phyloP scores from a whole-genome alignment of 257 asterid species.

The Przewalskia tangutica region DNA sequence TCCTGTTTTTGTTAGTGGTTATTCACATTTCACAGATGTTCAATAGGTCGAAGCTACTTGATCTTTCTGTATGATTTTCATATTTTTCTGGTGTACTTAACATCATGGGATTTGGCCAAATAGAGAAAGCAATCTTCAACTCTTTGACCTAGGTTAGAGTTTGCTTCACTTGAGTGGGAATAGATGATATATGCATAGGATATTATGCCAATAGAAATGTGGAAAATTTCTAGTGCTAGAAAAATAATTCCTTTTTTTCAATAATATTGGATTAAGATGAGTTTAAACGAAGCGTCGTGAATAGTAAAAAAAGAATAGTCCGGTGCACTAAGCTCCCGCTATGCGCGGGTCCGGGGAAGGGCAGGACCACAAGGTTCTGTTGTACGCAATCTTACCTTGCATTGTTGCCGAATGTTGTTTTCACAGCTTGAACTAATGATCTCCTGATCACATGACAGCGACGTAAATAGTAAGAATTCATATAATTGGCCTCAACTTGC shows the following conservation, averaged over 20 bases:
- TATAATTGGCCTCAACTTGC: not conserved
- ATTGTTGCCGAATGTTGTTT: too few species aligned
- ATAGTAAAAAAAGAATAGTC: not conserved
- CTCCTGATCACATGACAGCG: not conserved
- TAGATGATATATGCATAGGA: not conserved
- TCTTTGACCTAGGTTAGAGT: not conserved
- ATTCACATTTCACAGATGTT: not conserved
- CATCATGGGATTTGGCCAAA: not conserved
- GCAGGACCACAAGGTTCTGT: too few species aligned
- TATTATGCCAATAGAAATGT: not conserved
- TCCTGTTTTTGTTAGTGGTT: not conserved
- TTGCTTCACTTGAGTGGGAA: not conserved
- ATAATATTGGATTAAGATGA: not conserved
- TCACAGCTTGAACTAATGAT: too few species aligned
- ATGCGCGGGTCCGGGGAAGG: too few species aligned
- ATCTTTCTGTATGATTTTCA: not conserved
- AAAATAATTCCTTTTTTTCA: too few species aligned
- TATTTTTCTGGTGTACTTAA: not conserved
- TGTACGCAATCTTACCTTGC: too few species aligned
- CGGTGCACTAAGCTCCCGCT: too few species aligned
- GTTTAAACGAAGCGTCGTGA: not conserved
- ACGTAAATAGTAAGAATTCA: not conserved
- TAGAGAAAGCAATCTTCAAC: not conserved
- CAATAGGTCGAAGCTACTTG: not conserved
- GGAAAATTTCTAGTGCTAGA: too few species aligned